Evolutionary conservation across 2,329 filamentous ascomycete genomes (phyloP).

Genomic region (Berkeleyomyces basicola): DNA sequence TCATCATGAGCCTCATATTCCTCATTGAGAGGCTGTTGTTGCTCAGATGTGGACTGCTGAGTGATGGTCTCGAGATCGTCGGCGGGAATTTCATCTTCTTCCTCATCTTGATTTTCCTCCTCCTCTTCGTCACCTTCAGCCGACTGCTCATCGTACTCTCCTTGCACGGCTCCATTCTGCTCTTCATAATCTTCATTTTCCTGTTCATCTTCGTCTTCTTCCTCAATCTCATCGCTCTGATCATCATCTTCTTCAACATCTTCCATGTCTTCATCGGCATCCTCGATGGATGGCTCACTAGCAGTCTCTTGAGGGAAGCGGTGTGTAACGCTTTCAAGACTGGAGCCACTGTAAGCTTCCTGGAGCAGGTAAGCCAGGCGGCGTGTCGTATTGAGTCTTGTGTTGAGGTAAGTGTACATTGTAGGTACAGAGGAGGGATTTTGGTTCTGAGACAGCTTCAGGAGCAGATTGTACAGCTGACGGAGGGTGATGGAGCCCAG

Average conservation of each 20-base stretch:
- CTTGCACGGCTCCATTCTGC: constrained; percentile 7
- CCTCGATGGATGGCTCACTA: constrained; percentile 18
- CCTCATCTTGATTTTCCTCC: constrained; percentile 12
- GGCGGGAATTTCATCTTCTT: constrained; percentile 13
- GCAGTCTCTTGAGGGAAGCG: constrained; percentile 20
- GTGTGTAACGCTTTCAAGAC: constrained; percentile 26
- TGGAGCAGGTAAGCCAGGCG: constrained; percentile 26
- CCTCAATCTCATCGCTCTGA: constrained; percentile 16
- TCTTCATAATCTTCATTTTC: constrained; percentile 12
- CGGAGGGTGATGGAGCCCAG: constrained; percentile 24
- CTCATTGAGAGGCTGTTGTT: constrained; percentile 20
- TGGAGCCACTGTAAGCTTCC: constrained; percentile 26
- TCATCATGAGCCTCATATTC: constrained; percentile 21
- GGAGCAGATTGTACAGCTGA: constrained; percentile 28
- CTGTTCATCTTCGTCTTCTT: constrained; percentile 14
- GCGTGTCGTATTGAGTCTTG: constrained; percentile 24
- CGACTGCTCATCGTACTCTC: constrained; percentile 14
- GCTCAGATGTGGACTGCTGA: constrained; percentile 14
- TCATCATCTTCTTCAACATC: constrained; percentile 14
- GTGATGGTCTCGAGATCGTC: constrained; percentile 13
- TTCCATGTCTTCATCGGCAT: constrained; percentile 15
- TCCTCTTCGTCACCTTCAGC: constrained; percentile 14
- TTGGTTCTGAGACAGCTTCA: constrained; percentile 28
- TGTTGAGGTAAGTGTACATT: constrained; percentile 28
- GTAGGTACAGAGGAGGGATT: constrained; percentile 24